Base-by-base conservation (phyloP, 495 filamentous ascomycete genomes). In the Penicillium paradoxum region DNA sequence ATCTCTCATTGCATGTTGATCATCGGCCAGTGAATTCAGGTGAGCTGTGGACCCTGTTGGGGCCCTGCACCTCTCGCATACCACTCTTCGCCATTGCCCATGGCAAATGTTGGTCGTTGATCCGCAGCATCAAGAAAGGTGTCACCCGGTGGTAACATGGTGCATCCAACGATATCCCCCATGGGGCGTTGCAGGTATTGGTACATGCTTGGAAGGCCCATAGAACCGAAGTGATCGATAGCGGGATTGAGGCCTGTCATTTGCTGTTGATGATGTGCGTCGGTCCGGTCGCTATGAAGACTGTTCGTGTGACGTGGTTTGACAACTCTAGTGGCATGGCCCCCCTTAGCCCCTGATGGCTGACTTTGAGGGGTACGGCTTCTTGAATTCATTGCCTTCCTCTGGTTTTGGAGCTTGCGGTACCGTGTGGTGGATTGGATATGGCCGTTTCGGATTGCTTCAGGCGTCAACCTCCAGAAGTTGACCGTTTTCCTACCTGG, bases 351-450 rank as follows among this genome's bases (percentile, higher is more conserved):
- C 34, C 78, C 82, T 30, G 82, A 78, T 17, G 72, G 69, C 57
- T 82, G 80, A 29, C 80, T 73, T 39, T 77, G 71, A 24, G 70
- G 71, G 13, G 68, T 71, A 17, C 78, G 73, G 21, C 64, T 56
- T 13, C 77, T 71, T 14, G 74, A 66, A 49, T 62, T 73, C 8
- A 60, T 52, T 13, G 54, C 53, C 53, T 77, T 83, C 57, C 76
- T 82, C 59, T 65, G 69, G 45, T 69, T 73, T 9, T 44, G 41
- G 6, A 68, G 61, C 38, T 78, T 81, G 41, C 88, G 77, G 63
- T 86, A 91, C 36, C 88, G 76, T 2, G 88, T 92, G 6, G 88
- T 92, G 0, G 86, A 86, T 64, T 86, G 81, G 49, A 90, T 79
- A 18, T 82, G 77, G 9, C 85, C 85, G 18, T 81, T 71, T 38